These are phyloP conservation scores for Galeopsis tetrahit DNA, from an alignment of 257 asterid species.

Conservation along the genomic window DNA sequence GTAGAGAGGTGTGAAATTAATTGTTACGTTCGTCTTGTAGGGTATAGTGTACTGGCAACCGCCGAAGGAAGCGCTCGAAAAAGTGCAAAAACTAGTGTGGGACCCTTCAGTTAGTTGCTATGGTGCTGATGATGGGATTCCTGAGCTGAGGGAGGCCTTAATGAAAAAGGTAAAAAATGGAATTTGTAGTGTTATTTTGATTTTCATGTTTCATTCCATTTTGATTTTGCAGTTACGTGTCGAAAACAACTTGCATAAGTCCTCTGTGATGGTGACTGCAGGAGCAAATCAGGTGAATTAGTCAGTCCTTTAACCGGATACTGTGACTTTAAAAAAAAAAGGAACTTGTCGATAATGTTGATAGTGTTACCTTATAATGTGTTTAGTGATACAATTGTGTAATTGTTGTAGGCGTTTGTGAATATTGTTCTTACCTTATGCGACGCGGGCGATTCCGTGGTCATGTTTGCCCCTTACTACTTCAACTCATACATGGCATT, in stretches of 20 bases:
- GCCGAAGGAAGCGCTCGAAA: constrained; percentile 79
- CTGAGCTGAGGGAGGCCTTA: constrained; percentile 90
- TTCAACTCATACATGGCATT: constrained; percentile 95
- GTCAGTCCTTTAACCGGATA: no score
- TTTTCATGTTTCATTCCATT: background rate
- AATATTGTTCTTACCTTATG: constrained; percentile 85
- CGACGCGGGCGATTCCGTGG: constrained; percentile 88
- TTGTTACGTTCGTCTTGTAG: constrained; percentile 39
- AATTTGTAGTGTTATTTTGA: constrained; percentile 5
- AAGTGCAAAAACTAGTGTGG: constrained; percentile 73
- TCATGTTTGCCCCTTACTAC: constrained; percentile 98
- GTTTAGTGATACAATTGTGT: background rate
- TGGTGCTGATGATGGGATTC: constrained; percentile 96
- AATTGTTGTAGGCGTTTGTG: constrained; percentile 83
- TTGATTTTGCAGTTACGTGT: constrained; percentile 54
- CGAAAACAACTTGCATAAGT: constrained; percentile 75
- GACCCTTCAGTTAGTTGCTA: constrained; percentile 88
- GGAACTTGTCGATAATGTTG: background rate
- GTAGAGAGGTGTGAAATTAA: no score
- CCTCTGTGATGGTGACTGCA: constrained; percentile 98
- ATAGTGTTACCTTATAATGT: background rate
- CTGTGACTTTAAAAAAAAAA: no score
- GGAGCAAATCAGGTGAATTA: constrained; percentile 89
- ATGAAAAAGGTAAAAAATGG: constrained; percentile 58
- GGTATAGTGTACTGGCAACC: constrained; percentile 99